Evolutionary conservation across 352 stramenopile genomes (phyloP).

Genomic region (Pythium sukuiense): DNA sequence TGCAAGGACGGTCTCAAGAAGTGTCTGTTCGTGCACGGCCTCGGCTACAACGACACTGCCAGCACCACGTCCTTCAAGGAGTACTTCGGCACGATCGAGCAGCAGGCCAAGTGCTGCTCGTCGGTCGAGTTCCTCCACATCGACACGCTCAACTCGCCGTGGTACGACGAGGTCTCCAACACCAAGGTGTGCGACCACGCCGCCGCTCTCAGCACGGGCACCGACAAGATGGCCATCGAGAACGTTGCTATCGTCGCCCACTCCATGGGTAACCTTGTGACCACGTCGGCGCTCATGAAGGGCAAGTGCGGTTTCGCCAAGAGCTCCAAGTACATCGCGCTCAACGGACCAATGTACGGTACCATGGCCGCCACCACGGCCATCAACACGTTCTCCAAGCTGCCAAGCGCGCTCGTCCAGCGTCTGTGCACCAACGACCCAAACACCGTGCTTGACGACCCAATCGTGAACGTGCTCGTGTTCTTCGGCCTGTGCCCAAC

Average conservation of each 20-base stretch:
- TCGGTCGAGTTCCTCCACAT: conserved; percentile 33
- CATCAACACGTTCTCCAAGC: conserved; percentile 18
- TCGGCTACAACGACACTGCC: conserved; percentile 13
- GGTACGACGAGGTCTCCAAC: conserved; percentile 25
- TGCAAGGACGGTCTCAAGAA: conserved; percentile 28
- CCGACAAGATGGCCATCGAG: conserved; percentile 24
- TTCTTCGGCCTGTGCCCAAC: conserved; percentile 17
- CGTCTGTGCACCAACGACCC: not conserved
- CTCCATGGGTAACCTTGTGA: conserved; percentile 55
- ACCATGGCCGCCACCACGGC: conserved; percentile 24
- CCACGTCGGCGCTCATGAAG: conserved; percentile 27
- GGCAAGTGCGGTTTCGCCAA: conserved; percentile 28
- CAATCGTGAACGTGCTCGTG: conserved; percentile 11
- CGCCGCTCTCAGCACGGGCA: not conserved
- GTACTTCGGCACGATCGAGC: conserved; percentile 34
- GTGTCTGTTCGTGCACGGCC: conserved; percentile 40
- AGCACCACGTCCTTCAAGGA: conserved; percentile 15
- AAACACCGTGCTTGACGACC: not conserved
- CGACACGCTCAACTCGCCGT: conserved; percentile 30
- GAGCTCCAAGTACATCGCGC: conserved; percentile 43
- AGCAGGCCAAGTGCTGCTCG: conserved; percentile 34
- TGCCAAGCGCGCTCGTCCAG: not conserved
- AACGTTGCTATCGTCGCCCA: conserved; percentile 39
- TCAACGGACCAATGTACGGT: conserved; percentile 39
- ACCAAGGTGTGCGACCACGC: conserved; percentile 29